A percentile compares a stretch with the other conserved stretches of the same genome.
phyloP scores from a whole-genome alignment of 2,329 filamentous ascomycete species.

The Tolypocladium sp. region DNA sequence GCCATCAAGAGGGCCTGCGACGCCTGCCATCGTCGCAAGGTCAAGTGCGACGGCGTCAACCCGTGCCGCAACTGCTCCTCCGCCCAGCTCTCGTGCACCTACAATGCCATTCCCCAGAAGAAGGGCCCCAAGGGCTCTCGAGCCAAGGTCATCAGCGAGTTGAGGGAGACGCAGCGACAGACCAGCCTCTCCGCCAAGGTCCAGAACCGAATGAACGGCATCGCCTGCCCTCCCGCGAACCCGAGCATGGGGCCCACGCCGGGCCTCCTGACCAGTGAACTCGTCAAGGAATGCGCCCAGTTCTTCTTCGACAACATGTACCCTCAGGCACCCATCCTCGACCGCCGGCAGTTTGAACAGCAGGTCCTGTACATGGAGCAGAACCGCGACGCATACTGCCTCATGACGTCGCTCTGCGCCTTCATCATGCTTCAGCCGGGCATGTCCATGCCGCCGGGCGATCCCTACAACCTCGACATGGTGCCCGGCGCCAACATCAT shows the following conservation, averaged over 20 bases:
- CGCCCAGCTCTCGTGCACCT: slow-evolving; percentile 60
- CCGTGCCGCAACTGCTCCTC: slow-evolving; percentile 64
- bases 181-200: slow-evolving; percentile 54
- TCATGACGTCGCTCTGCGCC: slow-evolving; percentile 54
- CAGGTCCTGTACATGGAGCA: slow-evolving; percentile 52
- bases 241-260: slow-evolving; percentile 44
- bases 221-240: slow-evolving; percentile 37
- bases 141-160: slow-evolving; percentile 66
- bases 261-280: slow-evolving; percentile 50
- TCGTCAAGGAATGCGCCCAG: slow-evolving; percentile 56
- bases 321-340: slow-evolving; percentile 52
- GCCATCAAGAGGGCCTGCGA: slow-evolving; percentile 58
- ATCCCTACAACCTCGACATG: slow-evolving; percentile 47
- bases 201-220: slow-evolving; percentile 49
- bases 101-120: slow-evolving; percentile 67
- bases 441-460: slow-evolving; percentile 49
- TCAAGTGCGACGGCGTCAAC: slow-evolving; percentile 63
- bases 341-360: slow-evolving; percentile 48
- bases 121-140: slow-evolving; percentile 67
- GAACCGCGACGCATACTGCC: slow-evolving; percentile 53
- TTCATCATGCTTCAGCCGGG: slow-evolving; percentile 63
- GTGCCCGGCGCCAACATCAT: slow-evolving; percentile 51
- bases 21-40: slow-evolving; percentile 65
- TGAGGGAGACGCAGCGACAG: slow-evolving; percentile 60
- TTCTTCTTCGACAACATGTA: slow-evolving; percentile 65